These are phyloP conservation scores for Russula brevipes DNA, from an alignment of 768 basidiomycete genomes.

Conservation along the genomic window DNA sequence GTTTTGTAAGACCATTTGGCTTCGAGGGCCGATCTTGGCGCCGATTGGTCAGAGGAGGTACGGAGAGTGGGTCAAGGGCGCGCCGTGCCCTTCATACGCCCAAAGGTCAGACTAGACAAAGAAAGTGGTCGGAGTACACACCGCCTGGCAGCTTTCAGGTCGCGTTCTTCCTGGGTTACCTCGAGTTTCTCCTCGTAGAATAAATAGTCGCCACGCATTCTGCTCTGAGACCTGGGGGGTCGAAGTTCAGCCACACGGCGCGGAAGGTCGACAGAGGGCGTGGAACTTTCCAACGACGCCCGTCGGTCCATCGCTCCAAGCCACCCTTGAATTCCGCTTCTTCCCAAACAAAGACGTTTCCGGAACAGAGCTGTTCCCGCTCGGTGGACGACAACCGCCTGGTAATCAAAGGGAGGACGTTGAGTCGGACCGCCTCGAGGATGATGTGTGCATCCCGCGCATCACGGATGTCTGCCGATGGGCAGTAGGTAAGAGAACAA, in stretches of 20 bases:
- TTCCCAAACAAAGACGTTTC: constrained; percentile 83
- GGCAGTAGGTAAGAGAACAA: neutral
- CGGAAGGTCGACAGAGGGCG: neutral
- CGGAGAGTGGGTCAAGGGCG: constrained; percentile 55
- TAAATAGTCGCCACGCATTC: constrained; percentile 77
- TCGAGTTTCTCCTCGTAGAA: constrained; percentile 84
- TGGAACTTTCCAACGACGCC: constrained; percentile 58
- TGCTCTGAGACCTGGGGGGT: constrained; percentile 65
- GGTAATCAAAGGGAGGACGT: constrained; percentile 64
- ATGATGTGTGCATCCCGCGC: constrained; percentile 74
- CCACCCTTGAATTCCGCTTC: constrained; percentile 64
- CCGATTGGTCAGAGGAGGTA: constrained; percentile 54
- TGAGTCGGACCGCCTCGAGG: constrained; percentile 69
- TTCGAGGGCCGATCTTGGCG: constrained; percentile 76
- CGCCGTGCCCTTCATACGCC: constrained; percentile 44
- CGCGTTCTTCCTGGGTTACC: constrained; percentile 72
- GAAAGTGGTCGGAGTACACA: constrained; percentile 30
- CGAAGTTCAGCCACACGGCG: constrained; percentile 4
- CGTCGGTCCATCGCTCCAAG: constrained; percentile 76
- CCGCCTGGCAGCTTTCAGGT: constrained; percentile 76
- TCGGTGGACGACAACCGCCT: constrained; percentile 65
- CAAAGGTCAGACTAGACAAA: neutral
- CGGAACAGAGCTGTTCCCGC: constrained; percentile 62
- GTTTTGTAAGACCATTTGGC: constrained; percentile 77
- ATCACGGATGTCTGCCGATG: constrained; percentile 60